Percentiles rank a stretch among this genome's conserved stretches.
Conservation (phyloP, 805 yeast genomes). For the Blastobotrys attinorum region DNA sequence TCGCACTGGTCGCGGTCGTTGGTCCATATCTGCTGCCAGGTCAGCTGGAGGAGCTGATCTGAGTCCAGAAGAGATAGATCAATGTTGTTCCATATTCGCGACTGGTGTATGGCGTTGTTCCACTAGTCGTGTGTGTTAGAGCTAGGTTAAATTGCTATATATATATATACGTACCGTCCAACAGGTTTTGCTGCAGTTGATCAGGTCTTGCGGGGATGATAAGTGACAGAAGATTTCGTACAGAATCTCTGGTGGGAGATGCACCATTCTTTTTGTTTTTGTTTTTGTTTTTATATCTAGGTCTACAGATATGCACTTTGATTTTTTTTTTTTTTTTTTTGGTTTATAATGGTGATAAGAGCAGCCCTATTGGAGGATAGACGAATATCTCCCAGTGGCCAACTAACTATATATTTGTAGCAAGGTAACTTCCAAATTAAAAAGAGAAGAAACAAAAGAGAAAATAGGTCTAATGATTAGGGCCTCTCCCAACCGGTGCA, state of each 20-base stretch:
- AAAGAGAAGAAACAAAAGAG: too few relatives aligned
- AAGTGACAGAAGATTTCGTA: conserved; percentile 10
- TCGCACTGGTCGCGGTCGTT: neutral
- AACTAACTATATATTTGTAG: too few relatives aligned
- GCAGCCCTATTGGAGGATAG: too few relatives aligned
- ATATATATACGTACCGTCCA: too few relatives aligned
- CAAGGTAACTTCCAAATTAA: too few relatives aligned
- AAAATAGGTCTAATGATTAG: too few relatives aligned
- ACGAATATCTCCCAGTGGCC: too few relatives aligned
- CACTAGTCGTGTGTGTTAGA: conserved; percentile 3
- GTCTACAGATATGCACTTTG: neutral
- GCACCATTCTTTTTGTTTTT: conserved; percentile 1
- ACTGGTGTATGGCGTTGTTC: conserved; percentile 7
- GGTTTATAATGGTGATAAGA: too few relatives aligned
- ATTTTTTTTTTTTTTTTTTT: too few relatives aligned
- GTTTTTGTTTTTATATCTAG: neutral
- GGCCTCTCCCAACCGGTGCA: too few relatives aligned
- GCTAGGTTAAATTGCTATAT: neutral
- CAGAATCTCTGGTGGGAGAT: conserved; percentile 11
- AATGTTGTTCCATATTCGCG: conserved; percentile 8
- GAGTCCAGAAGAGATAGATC: conserved; percentile 5
- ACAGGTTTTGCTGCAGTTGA: conserved; percentile 4
- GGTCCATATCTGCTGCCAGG: neutral
- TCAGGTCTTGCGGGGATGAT: conserved; percentile 8
- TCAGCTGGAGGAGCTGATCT: conserved; percentile 2